Conservation (phyloP, 768 basidiomycete genomes). For the Rubroboletus satanas region DNA sequence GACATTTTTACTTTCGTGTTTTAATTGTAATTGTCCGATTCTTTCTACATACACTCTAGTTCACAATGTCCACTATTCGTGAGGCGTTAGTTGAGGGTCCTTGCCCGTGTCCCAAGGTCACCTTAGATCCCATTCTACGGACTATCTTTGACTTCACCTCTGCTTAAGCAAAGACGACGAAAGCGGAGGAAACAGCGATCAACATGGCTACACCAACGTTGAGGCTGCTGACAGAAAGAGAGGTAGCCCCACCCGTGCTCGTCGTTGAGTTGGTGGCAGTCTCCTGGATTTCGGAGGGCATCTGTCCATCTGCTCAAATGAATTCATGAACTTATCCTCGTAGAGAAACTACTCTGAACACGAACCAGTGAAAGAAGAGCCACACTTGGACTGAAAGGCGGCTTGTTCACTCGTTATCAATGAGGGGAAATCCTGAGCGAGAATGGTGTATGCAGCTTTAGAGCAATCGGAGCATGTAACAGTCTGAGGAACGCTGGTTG, state of each 20-base stretch:
- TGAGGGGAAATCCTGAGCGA: conserved; percentile 35
- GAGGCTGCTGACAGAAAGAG: conserved; percentile 22
- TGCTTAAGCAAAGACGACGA: conserved; percentile 35
- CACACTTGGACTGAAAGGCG: conserved; percentile 38
- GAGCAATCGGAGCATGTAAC: conserved; percentile 51
- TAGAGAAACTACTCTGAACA: background rate
- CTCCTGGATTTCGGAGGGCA: conserved; percentile 25
- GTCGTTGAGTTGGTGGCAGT: conserved; percentile 23
- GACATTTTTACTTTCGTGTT: background rate
- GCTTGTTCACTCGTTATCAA: conserved; percentile 29
- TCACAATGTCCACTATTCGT: background rate
- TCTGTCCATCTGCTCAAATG: conserved; percentile 28
- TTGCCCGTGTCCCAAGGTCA: background rate
- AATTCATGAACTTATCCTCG: background rate
- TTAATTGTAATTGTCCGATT: background rate
- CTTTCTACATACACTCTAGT: background rate
- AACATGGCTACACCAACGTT: conserved; percentile 28
- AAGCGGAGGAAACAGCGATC: conserved; percentile 33
- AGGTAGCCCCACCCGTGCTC: conserved; percentile 16
- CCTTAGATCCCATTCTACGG: background rate
- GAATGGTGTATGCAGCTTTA: conserved; percentile 48
- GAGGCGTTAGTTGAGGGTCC: background rate
- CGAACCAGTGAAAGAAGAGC: conserved; percentile 51
- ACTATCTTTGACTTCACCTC: background rate
- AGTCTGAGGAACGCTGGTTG: conserved; percentile 28